These are phyloP conservation scores for Fusarium incarnatum DNA, from an alignment of 2,329 filamentous ascomycete genomes.

Conservation along the genomic window DNA sequence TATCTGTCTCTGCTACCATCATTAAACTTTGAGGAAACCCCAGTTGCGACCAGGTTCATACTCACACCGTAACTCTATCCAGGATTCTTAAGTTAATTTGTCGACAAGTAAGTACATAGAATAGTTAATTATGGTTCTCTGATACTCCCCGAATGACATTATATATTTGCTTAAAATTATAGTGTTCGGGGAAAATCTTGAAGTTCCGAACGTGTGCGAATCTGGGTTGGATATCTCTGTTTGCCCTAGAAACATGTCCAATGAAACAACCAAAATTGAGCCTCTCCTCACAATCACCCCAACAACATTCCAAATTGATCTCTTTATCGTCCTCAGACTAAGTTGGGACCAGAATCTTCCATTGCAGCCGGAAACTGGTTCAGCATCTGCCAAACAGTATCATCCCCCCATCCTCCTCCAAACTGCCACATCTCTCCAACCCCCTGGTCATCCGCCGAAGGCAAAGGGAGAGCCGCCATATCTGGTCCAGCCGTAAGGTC, in stretches of 20 bases:
- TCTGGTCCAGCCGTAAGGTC: slow-evolving; percentile 61
- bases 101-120: background rate
- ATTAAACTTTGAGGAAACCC: background rate
- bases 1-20: background rate
- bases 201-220: background rate
- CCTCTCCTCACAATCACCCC: background rate
- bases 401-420: slow-evolving; percentile 65
- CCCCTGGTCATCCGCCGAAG: slow-evolving; percentile 7
- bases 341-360: slow-evolving; percentile 20
- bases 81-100: background rate
- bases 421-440: slow-evolving; percentile 65
- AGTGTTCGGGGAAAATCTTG: background rate
- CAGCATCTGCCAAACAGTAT: slow-evolving; percentile 67
- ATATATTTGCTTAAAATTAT: background rate
- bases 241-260: background rate
- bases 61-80: too few species aligned
- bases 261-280: background rate
- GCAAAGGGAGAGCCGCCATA: slow-evolving; percentile 41
- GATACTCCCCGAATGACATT: background rate
- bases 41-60: background rate
- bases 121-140: too few species aligned
- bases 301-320: background rate
- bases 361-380: slow-evolving; percentile 59
- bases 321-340: background rate
- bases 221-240: background rate